Evolutionary conservation across 1,284 basidiomycete genomes (phyloP).

Genomic region (Ustilago xerochloae): DNA sequence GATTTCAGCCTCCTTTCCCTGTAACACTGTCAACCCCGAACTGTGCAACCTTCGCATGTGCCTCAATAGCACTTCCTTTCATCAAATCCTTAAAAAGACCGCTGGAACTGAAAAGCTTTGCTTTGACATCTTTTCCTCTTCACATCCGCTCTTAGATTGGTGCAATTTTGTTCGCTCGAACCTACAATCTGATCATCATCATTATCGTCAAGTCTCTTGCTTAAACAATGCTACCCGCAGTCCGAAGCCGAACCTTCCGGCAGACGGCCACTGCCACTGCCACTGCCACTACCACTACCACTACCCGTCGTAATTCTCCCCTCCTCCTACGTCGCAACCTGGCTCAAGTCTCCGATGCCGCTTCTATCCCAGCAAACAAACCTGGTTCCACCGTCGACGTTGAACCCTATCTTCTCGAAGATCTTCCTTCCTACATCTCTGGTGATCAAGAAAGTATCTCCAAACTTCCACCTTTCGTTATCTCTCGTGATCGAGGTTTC

Average conservation of each 20-base stretch:
- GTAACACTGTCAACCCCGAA: no score
- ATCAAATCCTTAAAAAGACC: no score
- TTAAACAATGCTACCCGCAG: slow-evolving; percentile 26
- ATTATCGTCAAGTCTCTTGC: not conserved
- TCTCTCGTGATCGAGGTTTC: slow-evolving; percentile 54
- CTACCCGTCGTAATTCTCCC: no score
- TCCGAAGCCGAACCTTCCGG: slow-evolving; percentile 30
- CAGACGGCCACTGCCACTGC: slow-evolving; percentile 11
- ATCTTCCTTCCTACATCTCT: slow-evolving; percentile 25
- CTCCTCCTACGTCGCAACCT: no score
- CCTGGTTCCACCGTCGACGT: slow-evolving; percentile 12
- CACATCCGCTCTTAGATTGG: no score
- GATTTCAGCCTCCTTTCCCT: no score
- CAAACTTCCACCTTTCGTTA: slow-evolving; percentile 52
- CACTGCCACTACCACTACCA: not conserved
- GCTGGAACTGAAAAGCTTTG: no score
- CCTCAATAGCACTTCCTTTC: no score
- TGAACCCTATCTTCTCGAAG: slow-evolving; percentile 58
- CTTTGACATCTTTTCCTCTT: no score
- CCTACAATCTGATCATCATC: not conserved
- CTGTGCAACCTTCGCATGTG: no score
- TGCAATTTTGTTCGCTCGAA: no score
- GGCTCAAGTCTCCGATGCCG: slow-evolving; percentile 44
- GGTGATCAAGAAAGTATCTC: slow-evolving; percentile 43
- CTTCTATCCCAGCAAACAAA: slow-evolving; percentile 10